phyloP scores from a whole-genome alignment of 2,329 filamentous ascomycete genomes.

The Talaromyces sp. region DNA sequence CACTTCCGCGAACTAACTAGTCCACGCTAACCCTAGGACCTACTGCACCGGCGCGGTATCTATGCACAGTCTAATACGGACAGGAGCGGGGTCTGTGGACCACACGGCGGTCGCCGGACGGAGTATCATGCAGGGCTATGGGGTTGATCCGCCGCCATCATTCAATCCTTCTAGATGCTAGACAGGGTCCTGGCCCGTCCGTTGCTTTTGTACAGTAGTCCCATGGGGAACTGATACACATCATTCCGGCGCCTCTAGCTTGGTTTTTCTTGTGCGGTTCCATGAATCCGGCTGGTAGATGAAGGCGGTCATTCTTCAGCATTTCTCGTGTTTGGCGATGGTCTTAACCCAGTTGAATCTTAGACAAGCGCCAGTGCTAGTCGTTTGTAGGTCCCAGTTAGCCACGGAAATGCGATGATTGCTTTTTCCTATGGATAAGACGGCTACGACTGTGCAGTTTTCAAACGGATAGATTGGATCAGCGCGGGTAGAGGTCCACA shows the following conservation, averaged over 20 bases:
- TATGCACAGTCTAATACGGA: background rate
- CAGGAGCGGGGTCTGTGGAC: background rate
- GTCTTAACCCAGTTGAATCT: background rate
- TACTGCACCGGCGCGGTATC: background rate
- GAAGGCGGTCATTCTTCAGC: background rate
- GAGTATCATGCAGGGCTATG: conserved; percentile 3
- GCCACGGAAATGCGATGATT: background rate
- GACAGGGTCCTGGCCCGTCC: background rate
- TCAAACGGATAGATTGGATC: background rate
- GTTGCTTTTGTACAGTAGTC: background rate
- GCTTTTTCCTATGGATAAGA: background rate
- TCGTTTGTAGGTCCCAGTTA: background rate
- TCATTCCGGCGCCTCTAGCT: conserved; percentile 5
- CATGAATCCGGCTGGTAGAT: background rate
- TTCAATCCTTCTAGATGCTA: conserved; percentile 5
- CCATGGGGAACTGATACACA: conserved; percentile 4
- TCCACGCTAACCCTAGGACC: background rate
- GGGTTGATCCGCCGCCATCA: background rate
- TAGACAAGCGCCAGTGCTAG: background rate
- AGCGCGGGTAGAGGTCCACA: background rate
- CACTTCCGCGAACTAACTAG: background rate
- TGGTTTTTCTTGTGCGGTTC: background rate
- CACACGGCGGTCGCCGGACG: background rate
- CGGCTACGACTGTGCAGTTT: background rate
- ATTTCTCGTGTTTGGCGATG: background rate